Conservation (phyloP, 140 eudicot species). For the Stevia rebaudiana region DNA sequence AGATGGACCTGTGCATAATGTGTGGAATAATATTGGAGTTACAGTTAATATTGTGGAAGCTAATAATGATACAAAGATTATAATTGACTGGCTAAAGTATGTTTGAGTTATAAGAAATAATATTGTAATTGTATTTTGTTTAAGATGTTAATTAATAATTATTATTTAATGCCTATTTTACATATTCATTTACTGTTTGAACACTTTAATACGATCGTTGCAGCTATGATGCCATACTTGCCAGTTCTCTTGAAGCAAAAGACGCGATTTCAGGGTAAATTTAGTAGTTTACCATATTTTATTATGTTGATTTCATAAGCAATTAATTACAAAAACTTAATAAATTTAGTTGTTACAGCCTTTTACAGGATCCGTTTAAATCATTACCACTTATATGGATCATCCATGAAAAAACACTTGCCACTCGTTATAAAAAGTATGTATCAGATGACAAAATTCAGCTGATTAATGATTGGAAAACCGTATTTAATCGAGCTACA, state of each 20-base stretch:
- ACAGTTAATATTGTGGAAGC: conserved; percentile 38
- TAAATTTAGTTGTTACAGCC: conserved; percentile 66
- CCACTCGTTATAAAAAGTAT: conserved; percentile 48
- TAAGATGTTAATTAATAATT: conserved; percentile 10
- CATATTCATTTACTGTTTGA: conserved; percentile 4
- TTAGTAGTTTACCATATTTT: conserved; percentile 8
- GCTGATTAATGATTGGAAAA: conserved; percentile 60
- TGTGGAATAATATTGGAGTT: conserved; percentile 66
- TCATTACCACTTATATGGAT: conserved; percentile 83
- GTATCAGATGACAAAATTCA: conserved; percentile 39
- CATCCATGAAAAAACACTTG: conserved; percentile 65
- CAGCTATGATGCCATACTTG: conserved; percentile 91
- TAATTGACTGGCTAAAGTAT: conserved; percentile 89
- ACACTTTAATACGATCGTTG: conserved; percentile 24
- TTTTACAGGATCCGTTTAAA: conserved; percentile 93
- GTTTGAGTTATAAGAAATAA: conserved; percentile 15
- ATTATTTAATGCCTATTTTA: conserved; percentile 9
- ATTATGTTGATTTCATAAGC: background rate
- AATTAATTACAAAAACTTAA: conserved; percentile 18
- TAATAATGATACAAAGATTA: conserved; percentile 28
- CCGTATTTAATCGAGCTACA: conserved; percentile 59
- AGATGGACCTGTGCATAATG: conserved; percentile 66
- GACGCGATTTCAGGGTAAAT: conserved; percentile 52
- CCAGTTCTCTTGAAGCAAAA: conserved; percentile 67
- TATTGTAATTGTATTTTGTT: background rate